phyloP scores from a whole-genome alignment of 345 rosid species.

The Eucalyptus leucophloia region DNA sequence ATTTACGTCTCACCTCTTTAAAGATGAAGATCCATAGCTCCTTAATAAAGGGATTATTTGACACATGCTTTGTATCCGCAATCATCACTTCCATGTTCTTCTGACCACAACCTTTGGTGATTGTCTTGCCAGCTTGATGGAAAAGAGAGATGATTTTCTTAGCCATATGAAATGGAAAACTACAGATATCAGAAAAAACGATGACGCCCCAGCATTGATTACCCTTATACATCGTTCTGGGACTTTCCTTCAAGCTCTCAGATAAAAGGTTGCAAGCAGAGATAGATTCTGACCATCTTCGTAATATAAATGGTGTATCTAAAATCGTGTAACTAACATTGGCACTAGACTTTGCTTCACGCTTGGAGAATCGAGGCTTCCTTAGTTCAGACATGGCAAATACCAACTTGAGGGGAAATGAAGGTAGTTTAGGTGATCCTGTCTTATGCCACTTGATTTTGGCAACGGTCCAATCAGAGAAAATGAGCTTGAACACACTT shows the following conservation, averaged over 20 bases:
- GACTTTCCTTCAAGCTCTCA: background rate
- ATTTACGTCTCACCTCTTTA: background rate
- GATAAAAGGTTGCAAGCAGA: background rate
- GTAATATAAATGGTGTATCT: background rate
- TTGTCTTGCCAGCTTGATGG: background rate
- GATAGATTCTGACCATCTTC: background rate
- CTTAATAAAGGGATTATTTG: background rate
- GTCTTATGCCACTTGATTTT: background rate
- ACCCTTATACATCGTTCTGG: background rate
- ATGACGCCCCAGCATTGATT: background rate
- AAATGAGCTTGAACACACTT: background rate
- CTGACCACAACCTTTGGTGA: no score
- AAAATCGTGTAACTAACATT: background rate
- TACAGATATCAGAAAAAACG: background rate
- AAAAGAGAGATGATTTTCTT: background rate
- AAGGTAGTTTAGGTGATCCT: background rate
- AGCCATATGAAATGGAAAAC: background rate
- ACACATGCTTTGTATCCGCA: background rate
- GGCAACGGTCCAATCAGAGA: background rate
- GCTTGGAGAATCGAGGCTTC: background rate
- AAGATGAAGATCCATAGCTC: background rate
- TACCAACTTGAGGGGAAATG: background rate
- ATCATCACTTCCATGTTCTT: background rate
- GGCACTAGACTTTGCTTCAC: background rate
- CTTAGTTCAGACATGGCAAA: background rate